These are phyloP conservation scores for Trypanosomatidae sp. DNA, from an alignment of 208 protist genomes.

Conservation along the genomic window DNA sequence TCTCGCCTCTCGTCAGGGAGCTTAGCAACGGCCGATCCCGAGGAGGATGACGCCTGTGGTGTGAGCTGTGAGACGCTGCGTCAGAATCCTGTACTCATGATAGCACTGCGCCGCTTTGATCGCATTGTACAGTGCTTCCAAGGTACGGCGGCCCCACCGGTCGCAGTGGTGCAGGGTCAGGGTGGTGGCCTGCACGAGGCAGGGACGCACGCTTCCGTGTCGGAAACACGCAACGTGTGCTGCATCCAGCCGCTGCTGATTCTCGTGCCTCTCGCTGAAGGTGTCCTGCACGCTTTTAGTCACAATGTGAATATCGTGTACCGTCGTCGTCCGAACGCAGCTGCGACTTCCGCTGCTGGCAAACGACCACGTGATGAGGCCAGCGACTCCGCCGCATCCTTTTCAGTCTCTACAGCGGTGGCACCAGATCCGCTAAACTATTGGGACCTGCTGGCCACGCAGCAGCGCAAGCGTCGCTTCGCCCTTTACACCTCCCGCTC, in stretches of 20 bases:
- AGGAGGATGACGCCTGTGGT: neutral
- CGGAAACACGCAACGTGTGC: neutral
- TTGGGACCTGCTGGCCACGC: constrained; percentile 13
- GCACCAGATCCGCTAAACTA: neutral
- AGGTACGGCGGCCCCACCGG: neutral
- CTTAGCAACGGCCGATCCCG: neutral
- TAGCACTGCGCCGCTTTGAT: constrained; percentile 13
- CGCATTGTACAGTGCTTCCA: constrained; percentile 9
- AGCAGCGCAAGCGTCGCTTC: constrained; percentile 51
- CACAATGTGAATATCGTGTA: constrained; percentile 47
- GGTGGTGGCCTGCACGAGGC: neutral
- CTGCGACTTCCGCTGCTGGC: neutral
- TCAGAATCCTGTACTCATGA: constrained; percentile 21
- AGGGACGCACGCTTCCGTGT: neutral
- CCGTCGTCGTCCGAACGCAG: constrained; percentile 21
- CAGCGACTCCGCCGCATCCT: constrained; percentile 1
- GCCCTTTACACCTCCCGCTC: constrained; percentile 55
- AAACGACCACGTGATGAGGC: constrained; percentile 10
- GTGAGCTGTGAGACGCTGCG: constrained; percentile 12
- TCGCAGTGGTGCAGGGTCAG: neutral
- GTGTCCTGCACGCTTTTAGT: constrained; percentile 38
- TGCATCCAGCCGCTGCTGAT: constrained; percentile 15
- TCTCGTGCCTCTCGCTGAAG: constrained; percentile 45
- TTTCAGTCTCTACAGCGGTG: neutral
- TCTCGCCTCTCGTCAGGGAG: neutral